phyloP scores from a whole-genome alignment of 352 stramenopile genomes.

The Pythium rishiriense region DNA sequence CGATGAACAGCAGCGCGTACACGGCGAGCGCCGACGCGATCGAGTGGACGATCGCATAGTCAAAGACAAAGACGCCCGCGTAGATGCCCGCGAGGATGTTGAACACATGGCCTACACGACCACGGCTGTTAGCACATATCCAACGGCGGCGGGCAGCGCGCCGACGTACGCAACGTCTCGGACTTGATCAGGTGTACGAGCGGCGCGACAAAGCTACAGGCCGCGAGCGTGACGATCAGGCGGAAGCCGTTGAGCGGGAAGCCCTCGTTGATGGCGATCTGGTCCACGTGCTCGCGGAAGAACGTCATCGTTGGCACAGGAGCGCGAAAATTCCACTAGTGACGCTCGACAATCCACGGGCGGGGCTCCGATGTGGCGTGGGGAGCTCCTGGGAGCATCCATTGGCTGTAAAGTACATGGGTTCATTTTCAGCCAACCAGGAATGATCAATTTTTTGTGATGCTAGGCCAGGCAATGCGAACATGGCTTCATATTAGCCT shows the following conservation, averaged over 20 bases:
- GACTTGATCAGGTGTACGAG: slow-evolving; percentile 57
- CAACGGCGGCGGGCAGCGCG: too few species aligned
- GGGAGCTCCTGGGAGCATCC: slow-evolving; percentile 26
- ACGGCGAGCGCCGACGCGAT: slow-evolving; percentile 55
- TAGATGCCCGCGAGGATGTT: slow-evolving; percentile 65
- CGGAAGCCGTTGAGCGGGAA: slow-evolving; percentile 80
- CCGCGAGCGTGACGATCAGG: slow-evolving; percentile 68
- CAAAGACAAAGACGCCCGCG: slow-evolving; percentile 77
- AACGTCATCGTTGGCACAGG: slow-evolving; percentile 43
- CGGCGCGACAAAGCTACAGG: slow-evolving; percentile 67
- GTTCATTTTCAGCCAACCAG: slow-evolving; percentile 27
- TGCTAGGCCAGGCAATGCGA: slow-evolving; percentile 8
- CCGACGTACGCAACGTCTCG: slow-evolving; percentile 57
- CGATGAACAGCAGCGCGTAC: slow-evolving; percentile 69
- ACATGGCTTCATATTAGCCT: slow-evolving; percentile 38
- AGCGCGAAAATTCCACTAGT: slow-evolving; percentile 18
- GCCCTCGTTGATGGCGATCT: slow-evolving; percentile 60
- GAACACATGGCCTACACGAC: slow-evolving; percentile 67
- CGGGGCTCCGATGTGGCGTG: slow-evolving; percentile 7
- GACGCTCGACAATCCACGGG: slow-evolving; percentile 24
- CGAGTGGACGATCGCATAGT: slow-evolving; percentile 75
- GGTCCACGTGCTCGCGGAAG: slow-evolving; percentile 65
- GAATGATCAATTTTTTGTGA: neutral
- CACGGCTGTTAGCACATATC: too few species aligned
- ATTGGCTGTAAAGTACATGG: slow-evolving; percentile 38